These are phyloP conservation scores for Crassisporium funariophilum DNA, from an alignment of 768 basidiomycete genomes.

Conservation along the genomic window DNA sequence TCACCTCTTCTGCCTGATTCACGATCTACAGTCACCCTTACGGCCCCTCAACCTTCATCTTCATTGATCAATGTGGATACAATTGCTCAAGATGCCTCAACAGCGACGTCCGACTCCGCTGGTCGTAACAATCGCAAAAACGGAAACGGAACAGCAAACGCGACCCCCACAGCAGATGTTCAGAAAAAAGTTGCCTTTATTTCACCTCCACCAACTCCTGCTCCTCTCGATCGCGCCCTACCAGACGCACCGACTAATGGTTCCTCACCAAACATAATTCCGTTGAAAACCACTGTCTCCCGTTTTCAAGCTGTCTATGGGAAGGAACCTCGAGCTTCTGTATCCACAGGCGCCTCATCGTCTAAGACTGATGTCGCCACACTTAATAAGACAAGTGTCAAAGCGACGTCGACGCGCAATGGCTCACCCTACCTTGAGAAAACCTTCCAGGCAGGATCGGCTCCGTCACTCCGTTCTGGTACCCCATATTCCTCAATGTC, in stretches of 20 bases:
- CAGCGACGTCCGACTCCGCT: conserved; percentile 33
- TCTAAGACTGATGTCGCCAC: conserved; percentile 65
- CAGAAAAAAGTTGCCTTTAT: conserved; percentile 89
- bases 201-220: conserved; percentile 76
- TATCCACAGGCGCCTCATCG: conserved; percentile 60
- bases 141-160: conserved; percentile 29
- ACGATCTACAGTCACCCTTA: conserved; percentile 13
- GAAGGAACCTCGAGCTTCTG: conserved; percentile 70
- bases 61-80: conserved; percentile 22
- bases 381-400: conserved; percentile 43
- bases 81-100: conserved; percentile 23
- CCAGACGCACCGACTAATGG: conserved; percentile 45
- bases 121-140: conserved; percentile 39
- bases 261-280: conserved; percentile 30
- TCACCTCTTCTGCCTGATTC: conserved; percentile 26
- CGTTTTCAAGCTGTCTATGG: conserved; percentile 76
- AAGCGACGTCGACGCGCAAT: conserved; percentile 65
- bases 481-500: conserved; percentile 86
- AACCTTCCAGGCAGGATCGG: conserved; percentile 49
- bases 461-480: conserved; percentile 73
- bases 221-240: conserved; percentile 53
- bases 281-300: conserved; percentile 68
- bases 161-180: conserved; percentile 43
- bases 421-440: conserved; percentile 60
- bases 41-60: conserved; percentile 23